phyloP scores from a whole-genome alignment of 768 basidiomycete species.

The Mycena galopus region DNA sequence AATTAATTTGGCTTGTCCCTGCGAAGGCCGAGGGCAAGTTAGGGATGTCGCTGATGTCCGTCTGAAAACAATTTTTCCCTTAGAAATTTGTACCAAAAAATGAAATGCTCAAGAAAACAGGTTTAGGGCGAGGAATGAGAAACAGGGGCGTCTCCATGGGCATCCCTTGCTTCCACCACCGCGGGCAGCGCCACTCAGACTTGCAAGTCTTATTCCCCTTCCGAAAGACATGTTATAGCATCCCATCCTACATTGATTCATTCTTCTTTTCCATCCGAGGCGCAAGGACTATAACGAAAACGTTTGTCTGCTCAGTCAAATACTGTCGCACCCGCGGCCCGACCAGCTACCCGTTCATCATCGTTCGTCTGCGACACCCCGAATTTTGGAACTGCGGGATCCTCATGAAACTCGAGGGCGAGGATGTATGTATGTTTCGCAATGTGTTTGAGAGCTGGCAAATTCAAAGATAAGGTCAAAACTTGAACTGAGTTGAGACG shows the following conservation, averaged over 20 bases:
- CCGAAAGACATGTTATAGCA: neutral
- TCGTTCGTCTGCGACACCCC: neutral
- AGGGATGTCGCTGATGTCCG: no score
- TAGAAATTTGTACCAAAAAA: no score
- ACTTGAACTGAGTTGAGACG: no score
- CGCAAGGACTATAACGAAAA: neutral
- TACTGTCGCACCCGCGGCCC: constrained; percentile 18
- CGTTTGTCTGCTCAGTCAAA: neutral
- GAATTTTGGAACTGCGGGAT: neutral
- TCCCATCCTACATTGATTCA: neutral
- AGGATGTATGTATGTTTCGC: no score
- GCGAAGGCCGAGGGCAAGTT: no score
- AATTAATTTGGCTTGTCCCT: no score
- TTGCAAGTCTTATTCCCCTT: neutral
- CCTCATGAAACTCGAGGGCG: constrained; percentile 6
- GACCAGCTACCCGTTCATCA: constrained; percentile 14
- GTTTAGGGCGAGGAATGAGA: no score
- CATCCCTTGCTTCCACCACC: neutral
- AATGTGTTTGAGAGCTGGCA: no score
- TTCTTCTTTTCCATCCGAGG: neutral
- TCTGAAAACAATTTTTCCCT: no score
- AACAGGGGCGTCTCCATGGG: no score
- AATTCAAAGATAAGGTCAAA: no score
- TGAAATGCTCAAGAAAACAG: no score
- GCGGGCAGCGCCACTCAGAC: constrained; percentile 4